Evolutionary conservation across 805 yeast genomes (phyloP), one percentile per base, ranked within the genome.

Genomic region (Candida easanensis): DNA sequence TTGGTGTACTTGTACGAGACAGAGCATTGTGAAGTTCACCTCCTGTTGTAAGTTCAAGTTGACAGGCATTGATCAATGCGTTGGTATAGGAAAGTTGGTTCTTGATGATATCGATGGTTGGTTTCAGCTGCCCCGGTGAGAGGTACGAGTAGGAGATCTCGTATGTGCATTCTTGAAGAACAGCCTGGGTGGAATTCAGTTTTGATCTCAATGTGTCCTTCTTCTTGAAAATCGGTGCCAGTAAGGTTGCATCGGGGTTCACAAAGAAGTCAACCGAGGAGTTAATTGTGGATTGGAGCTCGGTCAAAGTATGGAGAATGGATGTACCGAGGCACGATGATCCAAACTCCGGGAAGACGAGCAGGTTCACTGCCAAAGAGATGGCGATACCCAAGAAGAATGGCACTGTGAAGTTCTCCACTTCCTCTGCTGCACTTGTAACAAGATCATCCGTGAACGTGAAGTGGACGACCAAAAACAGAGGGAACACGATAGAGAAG

Each of bases 281-380:
- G 36, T 68, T 69, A 13, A 73, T 46, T 14, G 72, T 63, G n/a
- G 43, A 44, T 16, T 73, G 73, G 3, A 73, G 48, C 39, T 67
- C 70, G 44, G 68, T 65, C 17, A 74, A 38, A 0, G 72, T 59
- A 28, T 64, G 64, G 0, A 70, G 57, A 6, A 72, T 63, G 1
- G 74, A 60, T 26, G 64, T 65, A 22, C 80, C 80, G 11, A 76
- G 51, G 49, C 68, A 72, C 0, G 74, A 66, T 19, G 76, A 67
- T 14, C 80, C 80, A 56, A 73, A 72, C 46, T 76, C 80, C 1
- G 80, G 80, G 48, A 72, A 75, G 11, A 76, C 46, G 1, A 61
- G 27, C 32, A 76, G 38, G 44, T 73, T 74, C 55, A 73, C 66
- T 21, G 68, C 60, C n/a, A 73, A 43, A 0, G 75, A 62, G 44